Evolutionary conservation across 495 filamentous ascomycete species (phyloP).

Genomic region (Aspergillus campestris): DNA sequence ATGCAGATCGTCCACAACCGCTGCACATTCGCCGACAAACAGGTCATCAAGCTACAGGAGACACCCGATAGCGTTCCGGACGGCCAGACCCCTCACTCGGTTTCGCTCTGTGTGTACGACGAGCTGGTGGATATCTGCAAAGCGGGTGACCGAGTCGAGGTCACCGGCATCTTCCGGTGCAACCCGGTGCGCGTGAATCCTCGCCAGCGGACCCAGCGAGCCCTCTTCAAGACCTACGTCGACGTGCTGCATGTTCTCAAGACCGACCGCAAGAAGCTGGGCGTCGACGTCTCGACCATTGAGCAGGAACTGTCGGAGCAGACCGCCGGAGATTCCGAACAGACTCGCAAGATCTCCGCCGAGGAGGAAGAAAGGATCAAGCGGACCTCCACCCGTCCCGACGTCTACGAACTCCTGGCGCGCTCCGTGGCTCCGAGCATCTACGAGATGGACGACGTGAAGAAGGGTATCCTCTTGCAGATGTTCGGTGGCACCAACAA

Average conservation of each 20-base stretch:
- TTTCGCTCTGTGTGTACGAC: constrained; percentile 93
- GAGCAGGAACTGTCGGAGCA: constrained; percentile 78
- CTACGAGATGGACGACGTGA: constrained; percentile 98
- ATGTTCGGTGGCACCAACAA: constrained; percentile 99
- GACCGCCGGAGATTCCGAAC: constrained; percentile 63
- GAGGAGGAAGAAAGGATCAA: constrained; percentile 90
- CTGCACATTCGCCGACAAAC: constrained; percentile 90
- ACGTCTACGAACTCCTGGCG: constrained; percentile 90
- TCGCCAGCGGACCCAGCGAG: constrained; percentile 83
- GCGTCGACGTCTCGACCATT: constrained; percentile 81
- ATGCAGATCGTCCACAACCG: constrained; percentile 99
- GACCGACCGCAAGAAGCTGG: constrained; percentile 86
- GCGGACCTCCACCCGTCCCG: constrained; percentile 66
- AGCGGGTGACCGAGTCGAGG: constrained; percentile 90
- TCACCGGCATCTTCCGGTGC: constrained; percentile 93
- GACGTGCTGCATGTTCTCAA: constrained; percentile 96
- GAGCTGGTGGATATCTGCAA: constrained; percentile 97
- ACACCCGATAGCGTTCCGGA: constrained; percentile 91
- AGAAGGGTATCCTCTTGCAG: constrained; percentile 95
- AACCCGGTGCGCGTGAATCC: constrained; percentile 94
- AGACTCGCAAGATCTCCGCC: constrained; percentile 73
- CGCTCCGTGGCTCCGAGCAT: constrained; percentile 89
- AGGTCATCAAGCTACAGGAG: constrained; percentile 97
- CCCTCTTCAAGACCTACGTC: constrained; percentile 95
- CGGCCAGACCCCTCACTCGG: constrained; percentile 94